Percentiles rank a stretch among this genome's conserved stretches.
Conservation (phyloP, 2,329 filamentous ascomycete genomes). For the Cladophialophora bantiana region DNA sequence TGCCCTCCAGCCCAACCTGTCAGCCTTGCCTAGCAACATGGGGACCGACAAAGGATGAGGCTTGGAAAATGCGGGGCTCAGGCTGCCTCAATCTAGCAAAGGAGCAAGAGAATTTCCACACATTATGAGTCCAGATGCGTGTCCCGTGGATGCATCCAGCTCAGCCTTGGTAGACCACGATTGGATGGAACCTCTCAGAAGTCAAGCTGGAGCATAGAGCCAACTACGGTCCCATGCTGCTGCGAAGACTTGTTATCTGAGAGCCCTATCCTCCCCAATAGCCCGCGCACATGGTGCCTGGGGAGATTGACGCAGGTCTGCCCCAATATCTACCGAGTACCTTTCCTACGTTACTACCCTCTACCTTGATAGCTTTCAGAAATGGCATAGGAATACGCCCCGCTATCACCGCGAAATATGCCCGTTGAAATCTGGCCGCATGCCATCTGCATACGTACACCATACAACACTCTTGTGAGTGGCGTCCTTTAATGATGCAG, state of each 20-base stretch:
- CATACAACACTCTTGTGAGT: background rate
- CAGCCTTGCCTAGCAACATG: background rate
- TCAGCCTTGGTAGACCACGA: background rate
- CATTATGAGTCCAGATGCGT: background rate
- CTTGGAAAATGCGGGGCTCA: conserved; percentile 3
- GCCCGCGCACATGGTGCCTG: too few species aligned
- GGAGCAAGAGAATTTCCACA: background rate
- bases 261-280: background rate
- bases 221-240: background rate
- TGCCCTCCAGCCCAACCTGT: background rate
- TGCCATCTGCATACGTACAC: background rate
- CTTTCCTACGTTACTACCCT: background rate
- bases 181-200: background rate
- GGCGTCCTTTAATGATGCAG: background rate
- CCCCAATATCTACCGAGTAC: background rate
- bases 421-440: background rate
- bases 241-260: background rate
- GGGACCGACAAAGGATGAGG: conserved; percentile 2
- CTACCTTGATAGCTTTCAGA: too few species aligned
- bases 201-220: background rate
- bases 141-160: background rate
- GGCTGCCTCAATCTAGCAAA: background rate
- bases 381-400: too few species aligned
- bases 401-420: too few species aligned
- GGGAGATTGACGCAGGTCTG: background rate